Evolutionary conservation across 495 filamentous ascomycete genomes (phyloP), one percentile per base, ranked within the genome.

Genomic region (Extremus antarcticus): DNA sequence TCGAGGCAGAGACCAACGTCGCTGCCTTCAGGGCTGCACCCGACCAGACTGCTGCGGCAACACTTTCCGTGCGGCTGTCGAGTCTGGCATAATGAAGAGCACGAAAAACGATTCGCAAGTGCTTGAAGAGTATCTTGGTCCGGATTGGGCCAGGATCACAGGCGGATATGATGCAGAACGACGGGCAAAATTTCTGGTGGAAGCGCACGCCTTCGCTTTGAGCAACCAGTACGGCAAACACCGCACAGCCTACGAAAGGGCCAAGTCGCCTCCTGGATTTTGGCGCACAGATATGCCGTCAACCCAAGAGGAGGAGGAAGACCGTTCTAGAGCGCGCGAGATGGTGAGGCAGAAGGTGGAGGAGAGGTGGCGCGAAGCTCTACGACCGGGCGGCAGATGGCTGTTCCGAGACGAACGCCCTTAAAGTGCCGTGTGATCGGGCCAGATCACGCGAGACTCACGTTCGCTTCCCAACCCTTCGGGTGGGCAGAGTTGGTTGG

Each of bases 201-300:
- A 86, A 59, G 91, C 87, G 7, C 82, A 80, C 61, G 79, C 79
- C 0, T 74, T 75, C 61, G 68, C 76, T 21, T 70, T 95, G 50
- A 82, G 89, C 4, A 79, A 92, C 55, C 74, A 74, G 50, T 78
- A 76, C 68, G 88, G 90, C 7, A 85, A 72, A 65, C 92, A 95
- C 70, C 74, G 84, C 39, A 80, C 94, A 57, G 76, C 79, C 25
- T 90, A 84, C 65, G 78, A 80, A 54, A 77, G 90, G 24, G 69
- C 75, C 22, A 71, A 68, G 29, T 86, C 84, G 13, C 91, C 92
- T 2, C 86, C 87, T 16, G 90, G 90, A 0, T 95, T 85, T 63
- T 98, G 92, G 92, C 76, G 88, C 57, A 76, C 82, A 23, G 90
- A 91, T 54, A 89, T 96, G 69, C 90, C 91, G 11, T 77, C 67